These are phyloP conservation scores for Lactuca sativa DNA, from an alignment of 129 eudicot genomes.

Conservation along the genomic window DNA sequence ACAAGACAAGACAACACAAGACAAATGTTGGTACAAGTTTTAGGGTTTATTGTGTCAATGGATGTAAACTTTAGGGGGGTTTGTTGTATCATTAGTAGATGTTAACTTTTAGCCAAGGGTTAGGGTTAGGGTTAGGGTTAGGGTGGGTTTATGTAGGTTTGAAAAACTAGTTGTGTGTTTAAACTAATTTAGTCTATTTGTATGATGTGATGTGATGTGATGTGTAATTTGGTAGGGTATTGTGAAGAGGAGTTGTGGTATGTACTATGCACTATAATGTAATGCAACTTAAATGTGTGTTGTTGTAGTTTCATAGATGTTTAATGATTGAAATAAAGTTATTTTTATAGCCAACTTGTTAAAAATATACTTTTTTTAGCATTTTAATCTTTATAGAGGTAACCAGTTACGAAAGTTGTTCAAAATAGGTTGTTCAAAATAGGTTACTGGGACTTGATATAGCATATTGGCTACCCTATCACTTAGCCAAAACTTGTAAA, in stretches of 20 bases:
- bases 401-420: no score
- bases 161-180: conserved; percentile 15
- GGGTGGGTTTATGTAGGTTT: neutral
- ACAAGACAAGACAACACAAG: conserved; percentile 20
- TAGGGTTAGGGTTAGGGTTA: no score
- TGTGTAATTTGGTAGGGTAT: conserved; percentile 21
- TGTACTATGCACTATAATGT: neutral
- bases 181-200: conserved; percentile 23
- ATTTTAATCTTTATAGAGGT: no score
- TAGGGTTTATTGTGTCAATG: conserved; percentile 4
- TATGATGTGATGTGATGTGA: neutral
- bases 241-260: conserved; percentile 24
- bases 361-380: neutral
- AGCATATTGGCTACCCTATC: no score
- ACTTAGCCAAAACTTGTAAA: neutral
- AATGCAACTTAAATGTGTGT: conserved; percentile 10
- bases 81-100: conserved; percentile 28
- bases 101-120: conserved; percentile 16
- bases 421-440: neutral
- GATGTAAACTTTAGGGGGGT: conserved; percentile 16
- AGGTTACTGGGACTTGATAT: neutral
- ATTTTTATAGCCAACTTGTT: neutral
- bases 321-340: neutral
- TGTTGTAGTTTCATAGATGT: conserved; percentile 14
- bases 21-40: conserved; percentile 10